Evolutionary conservation across 2,329 filamentous ascomycete genomes (phyloP).

Genomic region (Penicillium sp.): DNA sequence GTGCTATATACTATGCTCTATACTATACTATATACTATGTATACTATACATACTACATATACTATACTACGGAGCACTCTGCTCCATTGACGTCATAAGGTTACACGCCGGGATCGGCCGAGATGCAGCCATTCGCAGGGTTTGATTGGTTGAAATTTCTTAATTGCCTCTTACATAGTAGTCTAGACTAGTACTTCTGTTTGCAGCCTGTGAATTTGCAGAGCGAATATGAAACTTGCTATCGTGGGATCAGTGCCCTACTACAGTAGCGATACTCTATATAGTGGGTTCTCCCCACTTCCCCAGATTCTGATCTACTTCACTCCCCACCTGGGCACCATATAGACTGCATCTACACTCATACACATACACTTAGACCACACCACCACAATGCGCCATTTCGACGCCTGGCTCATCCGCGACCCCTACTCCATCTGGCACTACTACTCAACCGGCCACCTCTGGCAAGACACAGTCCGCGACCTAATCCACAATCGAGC

Average conservation of each 20-base stretch:
- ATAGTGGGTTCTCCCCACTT: neutral
- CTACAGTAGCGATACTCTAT: too few relatives aligned
- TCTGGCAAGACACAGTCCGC: constrained; percentile 41
- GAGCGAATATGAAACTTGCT: too few relatives aligned
- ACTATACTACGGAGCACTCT: constrained; percentile 24
- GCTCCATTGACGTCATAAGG: constrained; percentile 34
- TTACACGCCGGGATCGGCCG: constrained; percentile 13
- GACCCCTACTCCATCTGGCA: constrained; percentile 46
- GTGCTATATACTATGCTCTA: too few relatives aligned
- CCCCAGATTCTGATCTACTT: neutral
- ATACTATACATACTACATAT: too few relatives aligned
- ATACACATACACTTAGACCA: too few relatives aligned
- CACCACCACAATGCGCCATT: constrained; percentile 42
- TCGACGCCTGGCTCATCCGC: constrained; percentile 44
- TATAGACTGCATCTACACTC: too few relatives aligned
- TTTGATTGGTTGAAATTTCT: too few relatives aligned
- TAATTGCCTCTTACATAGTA: too few relatives aligned
- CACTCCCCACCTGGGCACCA: neutral
- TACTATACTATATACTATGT: too few relatives aligned
- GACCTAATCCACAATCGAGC: constrained; percentile 40
- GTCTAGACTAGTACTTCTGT: too few relatives aligned
- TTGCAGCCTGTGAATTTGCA: too few relatives aligned
- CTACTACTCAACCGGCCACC: constrained; percentile 40
- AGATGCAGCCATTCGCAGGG: neutral
- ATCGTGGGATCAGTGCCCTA: too few relatives aligned